phyloP scores from a whole-genome alignment of 192 early-diverging fungal genomes.

The Coemansia sp. region DNA sequence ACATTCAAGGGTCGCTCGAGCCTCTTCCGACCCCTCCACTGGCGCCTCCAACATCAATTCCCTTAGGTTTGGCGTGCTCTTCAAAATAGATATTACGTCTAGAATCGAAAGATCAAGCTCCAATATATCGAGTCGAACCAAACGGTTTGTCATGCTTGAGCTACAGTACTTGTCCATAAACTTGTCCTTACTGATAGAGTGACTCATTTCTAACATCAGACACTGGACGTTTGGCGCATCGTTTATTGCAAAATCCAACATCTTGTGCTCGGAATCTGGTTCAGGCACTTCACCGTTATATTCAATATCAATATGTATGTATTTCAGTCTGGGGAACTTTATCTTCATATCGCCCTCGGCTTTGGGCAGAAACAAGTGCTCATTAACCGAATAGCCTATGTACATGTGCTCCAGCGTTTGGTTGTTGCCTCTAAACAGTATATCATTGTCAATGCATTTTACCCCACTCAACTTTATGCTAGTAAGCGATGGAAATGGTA shows the following conservation, averaged over 20 bases:
- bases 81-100: background rate
- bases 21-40: background rate
- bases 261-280: background rate
- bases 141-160: background rate
- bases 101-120: background rate
- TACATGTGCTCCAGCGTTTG: background rate
- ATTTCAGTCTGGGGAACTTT: background rate
- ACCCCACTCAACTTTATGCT: background rate
- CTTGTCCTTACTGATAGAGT: background rate
- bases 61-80: background rate
- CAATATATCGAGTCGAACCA: background rate
- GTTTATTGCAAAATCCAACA: background rate
- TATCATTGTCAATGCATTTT: background rate
- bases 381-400: background rate
- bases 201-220: background rate
- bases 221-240: background rate
- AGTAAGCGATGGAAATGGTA: background rate
- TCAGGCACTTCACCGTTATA: background rate
- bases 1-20: background rate
- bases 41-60: background rate
- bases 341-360: background rate
- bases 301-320: background rate
- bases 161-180: background rate
- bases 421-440: background rate
- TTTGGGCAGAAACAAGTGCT: background rate